phyloP scores from a whole-genome alignment of 768 basidiomycete species.

The Boletus eberwhitei region DNA sequence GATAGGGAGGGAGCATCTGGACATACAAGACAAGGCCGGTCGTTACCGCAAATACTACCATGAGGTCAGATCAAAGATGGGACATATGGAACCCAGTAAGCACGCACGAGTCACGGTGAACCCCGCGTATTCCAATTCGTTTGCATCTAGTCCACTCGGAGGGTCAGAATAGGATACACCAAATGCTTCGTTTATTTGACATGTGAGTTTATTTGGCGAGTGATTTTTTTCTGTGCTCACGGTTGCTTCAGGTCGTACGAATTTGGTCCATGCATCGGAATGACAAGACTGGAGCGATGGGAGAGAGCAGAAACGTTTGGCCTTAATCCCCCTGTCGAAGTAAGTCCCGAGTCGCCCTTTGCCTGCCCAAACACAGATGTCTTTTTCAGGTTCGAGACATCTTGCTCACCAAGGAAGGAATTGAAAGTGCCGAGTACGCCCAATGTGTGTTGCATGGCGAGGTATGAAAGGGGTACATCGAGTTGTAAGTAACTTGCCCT shows the following conservation, averaged over 20 bases:
- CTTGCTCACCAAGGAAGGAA: constrained; percentile 64
- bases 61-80: constrained; percentile 51
- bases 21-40: constrained; percentile 47
- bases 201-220: constrained; percentile 40
- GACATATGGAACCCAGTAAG: constrained; percentile 57
- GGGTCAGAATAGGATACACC: constrained; percentile 58
- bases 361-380: neutral
- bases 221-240: constrained; percentile 2
- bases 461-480: constrained; percentile 21
- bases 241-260: constrained; percentile 56
- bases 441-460: constrained; percentile 59
- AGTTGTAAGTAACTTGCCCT: neutral
- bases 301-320: constrained; percentile 58
- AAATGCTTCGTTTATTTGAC: constrained; percentile 79
- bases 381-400: constrained; percentile 69
- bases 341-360: too few species aligned
- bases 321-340: too few species aligned
- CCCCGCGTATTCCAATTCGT: constrained; percentile 1
- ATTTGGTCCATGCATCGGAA: constrained; percentile 77
- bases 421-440: constrained; percentile 47
- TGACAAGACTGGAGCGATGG: constrained; percentile 85
- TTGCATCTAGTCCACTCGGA: constrained; percentile 57
- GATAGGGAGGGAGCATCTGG: constrained; percentile 28
- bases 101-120: neutral
- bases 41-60: constrained; percentile 51